Percentiles rank a stretch among this genome's conserved stretches.
Evolutionary conservation across 805 yeast genomes (phyloP).

Genomic region (Wickerhamiella siamensis): DNA sequence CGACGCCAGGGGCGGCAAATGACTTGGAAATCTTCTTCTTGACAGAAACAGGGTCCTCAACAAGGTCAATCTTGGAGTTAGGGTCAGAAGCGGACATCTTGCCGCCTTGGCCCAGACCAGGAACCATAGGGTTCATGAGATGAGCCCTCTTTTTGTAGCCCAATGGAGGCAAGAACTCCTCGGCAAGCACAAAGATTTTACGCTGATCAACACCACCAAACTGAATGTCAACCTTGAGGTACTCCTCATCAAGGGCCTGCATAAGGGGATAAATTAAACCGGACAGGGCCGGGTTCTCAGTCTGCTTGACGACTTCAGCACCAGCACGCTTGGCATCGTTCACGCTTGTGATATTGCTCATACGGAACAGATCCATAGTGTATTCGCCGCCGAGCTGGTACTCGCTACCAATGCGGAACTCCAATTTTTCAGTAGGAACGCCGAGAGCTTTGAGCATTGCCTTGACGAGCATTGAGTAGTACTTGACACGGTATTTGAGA

Average conservation of each 20-base stretch:
- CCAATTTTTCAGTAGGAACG: slow-evolving; percentile 81
- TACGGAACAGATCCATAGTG: slow-evolving; percentile 77
- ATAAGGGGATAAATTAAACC: slow-evolving; percentile 94
- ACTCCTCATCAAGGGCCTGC: slow-evolving; percentile 96
- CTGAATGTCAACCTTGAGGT: slow-evolving; percentile 78
- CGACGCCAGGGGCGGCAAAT: slow-evolving; percentile 87
- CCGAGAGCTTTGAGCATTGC: slow-evolving; percentile 72
- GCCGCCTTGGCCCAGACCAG: slow-evolving; percentile 90
- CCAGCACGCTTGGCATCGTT: slow-evolving; percentile 98
- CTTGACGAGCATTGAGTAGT: slow-evolving; percentile 73
- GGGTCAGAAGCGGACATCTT: slow-evolving; percentile 99
- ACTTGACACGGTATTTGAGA: slow-evolving; percentile 75
- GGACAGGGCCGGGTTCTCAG: slow-evolving; percentile 77
- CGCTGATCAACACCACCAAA: slow-evolving; percentile 99
- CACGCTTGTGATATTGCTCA: slow-evolving; percentile 75
- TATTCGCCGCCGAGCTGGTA: slow-evolving; percentile 69
- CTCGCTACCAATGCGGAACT: slow-evolving; percentile 76
- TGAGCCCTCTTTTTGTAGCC: slow-evolving; percentile 98
- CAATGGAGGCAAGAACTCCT: slow-evolving; percentile 70
- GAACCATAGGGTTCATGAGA: slow-evolving; percentile 97
- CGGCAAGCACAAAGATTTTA: slow-evolving; percentile 92
- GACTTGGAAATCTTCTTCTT: slow-evolving; percentile 87
- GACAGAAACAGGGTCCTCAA: slow-evolving; percentile 78
- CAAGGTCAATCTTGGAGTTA: slow-evolving; percentile 84
- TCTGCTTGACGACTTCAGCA: slow-evolving; percentile 98